phyloP scores from a whole-genome alignment of 768 basidiomycete species.

The Boletus tomentosulus region DNA sequence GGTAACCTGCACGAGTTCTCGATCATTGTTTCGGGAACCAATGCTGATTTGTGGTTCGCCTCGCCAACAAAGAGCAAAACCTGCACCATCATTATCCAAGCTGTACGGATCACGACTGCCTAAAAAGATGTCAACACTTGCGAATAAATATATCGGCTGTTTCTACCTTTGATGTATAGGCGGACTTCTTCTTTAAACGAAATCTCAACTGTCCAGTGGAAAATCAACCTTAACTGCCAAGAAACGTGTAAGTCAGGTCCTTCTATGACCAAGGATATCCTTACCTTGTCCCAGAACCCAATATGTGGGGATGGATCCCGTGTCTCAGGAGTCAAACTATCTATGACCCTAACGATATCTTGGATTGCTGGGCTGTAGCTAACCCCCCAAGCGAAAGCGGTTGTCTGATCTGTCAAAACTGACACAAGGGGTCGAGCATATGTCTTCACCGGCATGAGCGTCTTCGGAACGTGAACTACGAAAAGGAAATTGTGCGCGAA shows the following conservation, averaged over 20 bases:
- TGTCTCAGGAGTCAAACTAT: slow-evolving; percentile 72
- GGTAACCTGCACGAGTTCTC: slow-evolving; percentile 77
- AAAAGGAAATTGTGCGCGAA: slow-evolving; percentile 50
- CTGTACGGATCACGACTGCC: slow-evolving; percentile 81
- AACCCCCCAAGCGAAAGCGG: slow-evolving; percentile 84
- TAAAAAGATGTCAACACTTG: slow-evolving; percentile 28
- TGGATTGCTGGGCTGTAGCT: slow-evolving; percentile 84
- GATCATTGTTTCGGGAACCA: slow-evolving; percentile 63
- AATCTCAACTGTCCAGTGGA: slow-evolving; percentile 77
- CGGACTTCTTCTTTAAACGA: slow-evolving; percentile 70
- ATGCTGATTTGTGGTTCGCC: slow-evolving; percentile 70
- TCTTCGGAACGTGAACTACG: slow-evolving; percentile 71
- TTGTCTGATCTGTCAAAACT: slow-evolving; percentile 59
- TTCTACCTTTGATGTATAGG: slow-evolving; percentile 79
- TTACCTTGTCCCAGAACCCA: slow-evolving; percentile 95
- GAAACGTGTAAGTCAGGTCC: slow-evolving; percentile 3
- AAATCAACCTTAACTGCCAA: slow-evolving; percentile 61
- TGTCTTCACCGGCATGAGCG: slow-evolving; percentile 92
- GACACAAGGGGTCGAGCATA: slow-evolving; percentile 74
- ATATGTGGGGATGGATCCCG: slow-evolving; percentile 77
- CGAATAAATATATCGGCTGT: neutral
- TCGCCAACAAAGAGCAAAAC: slow-evolving; percentile 83
- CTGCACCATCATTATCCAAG: slow-evolving; percentile 67
- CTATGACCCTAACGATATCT: slow-evolving; percentile 79
- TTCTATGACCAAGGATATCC: slow-evolving; percentile 10